phyloP scores from a whole-genome alignment of 73 alveolate genomes.

The Paramecium caudatum region DNA sequence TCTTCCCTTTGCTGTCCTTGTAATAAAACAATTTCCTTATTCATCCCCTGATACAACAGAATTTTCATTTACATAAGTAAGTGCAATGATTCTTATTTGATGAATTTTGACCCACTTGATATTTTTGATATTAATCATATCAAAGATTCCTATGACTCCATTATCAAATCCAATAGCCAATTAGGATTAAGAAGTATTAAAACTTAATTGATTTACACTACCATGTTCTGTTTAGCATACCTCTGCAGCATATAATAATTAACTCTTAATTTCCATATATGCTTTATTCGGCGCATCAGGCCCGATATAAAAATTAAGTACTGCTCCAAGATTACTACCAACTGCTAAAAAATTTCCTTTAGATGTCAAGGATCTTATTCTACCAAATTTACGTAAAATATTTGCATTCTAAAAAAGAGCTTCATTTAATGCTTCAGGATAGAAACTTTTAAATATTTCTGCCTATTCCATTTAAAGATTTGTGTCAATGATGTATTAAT shows the following conservation, averaged over 20 bases:
- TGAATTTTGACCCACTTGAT: slow-evolving; percentile 46
- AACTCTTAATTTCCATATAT: neutral
- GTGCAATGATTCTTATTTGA: neutral
- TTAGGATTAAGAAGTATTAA: neutral
- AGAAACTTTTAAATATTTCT: slow-evolving; percentile 16
- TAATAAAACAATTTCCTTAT: slow-evolving; percentile 49
- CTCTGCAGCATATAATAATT: slow-evolving; percentile 40
- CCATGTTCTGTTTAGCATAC: slow-evolving; percentile 61
- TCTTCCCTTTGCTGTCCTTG: slow-evolving; percentile 41
- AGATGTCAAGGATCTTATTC: slow-evolving; percentile 40
- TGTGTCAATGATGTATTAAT: slow-evolving; percentile 6
- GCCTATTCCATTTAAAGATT: slow-evolving; percentile 31
- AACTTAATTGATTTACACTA: slow-evolving; percentile 49
- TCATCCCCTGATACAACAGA: slow-evolving; percentile 46
- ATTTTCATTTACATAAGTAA: slow-evolving; percentile 27
- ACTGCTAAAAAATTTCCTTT: slow-evolving; percentile 40
- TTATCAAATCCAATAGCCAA: slow-evolving; percentile 60
- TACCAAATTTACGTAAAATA: slow-evolving; percentile 54
- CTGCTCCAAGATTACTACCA: slow-evolving; percentile 66
- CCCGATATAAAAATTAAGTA: slow-evolving; percentile 50
- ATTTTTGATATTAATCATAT: slow-evolving; percentile 14
- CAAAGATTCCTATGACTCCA: slow-evolving; percentile 46
- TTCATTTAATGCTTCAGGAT: slow-evolving; percentile 57
- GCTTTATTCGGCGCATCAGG: slow-evolving; percentile 39
- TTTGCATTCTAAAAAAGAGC: slow-evolving; percentile 37